phyloP scores from a whole-genome alignment of 345 rosid genomes.

The Eucalyptus pumila region DNA sequence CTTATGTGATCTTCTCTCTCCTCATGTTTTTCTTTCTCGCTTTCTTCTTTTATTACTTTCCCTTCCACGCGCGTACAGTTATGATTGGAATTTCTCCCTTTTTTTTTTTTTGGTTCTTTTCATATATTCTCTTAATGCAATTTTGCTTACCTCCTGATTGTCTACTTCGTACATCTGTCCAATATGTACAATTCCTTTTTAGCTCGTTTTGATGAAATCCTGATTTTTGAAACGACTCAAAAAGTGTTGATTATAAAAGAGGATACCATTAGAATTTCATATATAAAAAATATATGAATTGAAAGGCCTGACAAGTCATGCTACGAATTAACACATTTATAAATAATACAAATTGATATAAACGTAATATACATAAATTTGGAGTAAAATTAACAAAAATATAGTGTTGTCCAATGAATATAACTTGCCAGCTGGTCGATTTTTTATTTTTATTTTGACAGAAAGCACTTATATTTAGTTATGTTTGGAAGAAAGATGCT shows the following conservation, averaged over 20 bases:
- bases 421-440: background rate
- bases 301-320: rapidly evolving
- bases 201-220: background rate
- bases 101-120: background rate
- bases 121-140: background rate
- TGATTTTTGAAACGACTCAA: too few species aligned
- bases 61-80: rapidly evolving
- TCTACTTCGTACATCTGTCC: background rate
- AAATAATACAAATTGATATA: background rate
- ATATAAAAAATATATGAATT: background rate
- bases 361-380: background rate
- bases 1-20: background rate
- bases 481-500: background rate
- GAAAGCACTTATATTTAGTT: background rate
- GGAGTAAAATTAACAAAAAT: background rate
- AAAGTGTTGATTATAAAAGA: too few species aligned
- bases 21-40: background rate
- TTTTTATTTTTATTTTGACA: background rate
- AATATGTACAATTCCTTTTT: too few species aligned
- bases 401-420: background rate
- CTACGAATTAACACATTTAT: rapidly evolving
- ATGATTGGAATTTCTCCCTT: background rate
- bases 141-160: background rate
- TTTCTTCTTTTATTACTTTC: background rate
- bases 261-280: background rate